Evolutionary conservation across 176 grass and related monocot species (phyloP).

Genomic region (Tillandsia fasciculata): DNA sequence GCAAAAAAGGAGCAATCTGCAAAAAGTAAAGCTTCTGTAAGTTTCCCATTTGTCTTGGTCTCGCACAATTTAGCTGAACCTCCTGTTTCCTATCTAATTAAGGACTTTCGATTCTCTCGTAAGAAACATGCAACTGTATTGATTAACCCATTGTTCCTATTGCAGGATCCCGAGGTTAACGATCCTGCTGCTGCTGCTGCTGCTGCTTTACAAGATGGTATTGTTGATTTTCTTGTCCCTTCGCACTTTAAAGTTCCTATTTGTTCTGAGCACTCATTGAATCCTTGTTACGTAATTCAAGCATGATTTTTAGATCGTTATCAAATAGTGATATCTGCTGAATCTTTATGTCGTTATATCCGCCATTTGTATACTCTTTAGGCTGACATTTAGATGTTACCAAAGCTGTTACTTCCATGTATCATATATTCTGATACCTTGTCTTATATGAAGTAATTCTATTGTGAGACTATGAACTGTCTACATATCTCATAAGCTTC

Average conservation of each 20-base stretch:
- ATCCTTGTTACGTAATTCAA: background rate
- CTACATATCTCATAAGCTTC: background rate
- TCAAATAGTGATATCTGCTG: background rate
- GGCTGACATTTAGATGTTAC: too few species aligned
- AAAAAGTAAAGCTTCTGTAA: constrained; percentile 17
- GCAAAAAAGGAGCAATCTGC: constrained; percentile 19
- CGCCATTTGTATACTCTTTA: background rate
- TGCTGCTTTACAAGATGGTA: constrained; percentile 51
- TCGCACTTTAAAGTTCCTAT: constrained; percentile 11
- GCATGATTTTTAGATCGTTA: background rate
- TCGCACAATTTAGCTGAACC: background rate
- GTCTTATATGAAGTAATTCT: too few species aligned
- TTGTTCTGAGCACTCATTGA: background rate
- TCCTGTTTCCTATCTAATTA: background rate
- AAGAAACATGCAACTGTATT: background rate
- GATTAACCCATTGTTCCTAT: background rate
- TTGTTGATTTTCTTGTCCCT: background rate
- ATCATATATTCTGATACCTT: too few species aligned
- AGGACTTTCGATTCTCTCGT: background rate
- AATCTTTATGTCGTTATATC: background rate
- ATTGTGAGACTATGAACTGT: background rate
- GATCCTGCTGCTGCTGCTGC: constrained; percentile 14
- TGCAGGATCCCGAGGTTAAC: constrained; percentile 1
- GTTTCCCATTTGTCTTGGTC: background rate
- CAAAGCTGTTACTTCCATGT: background rate